phyloP scores from a whole-genome alignment of 192 early-diverging fungal genomes.

The Podila epicladia region DNA sequence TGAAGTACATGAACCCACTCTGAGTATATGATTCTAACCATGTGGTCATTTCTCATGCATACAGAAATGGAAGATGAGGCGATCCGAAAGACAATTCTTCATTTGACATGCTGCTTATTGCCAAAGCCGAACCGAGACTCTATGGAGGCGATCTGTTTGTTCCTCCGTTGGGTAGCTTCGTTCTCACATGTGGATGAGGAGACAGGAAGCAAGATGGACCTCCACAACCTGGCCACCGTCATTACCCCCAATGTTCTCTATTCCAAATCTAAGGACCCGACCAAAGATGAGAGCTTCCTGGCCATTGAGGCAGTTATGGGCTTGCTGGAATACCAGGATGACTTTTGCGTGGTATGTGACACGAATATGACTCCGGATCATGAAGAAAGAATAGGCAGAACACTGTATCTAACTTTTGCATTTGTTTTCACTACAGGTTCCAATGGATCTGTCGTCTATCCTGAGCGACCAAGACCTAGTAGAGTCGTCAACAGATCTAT shows the following conservation, averaged over 20 bases:
- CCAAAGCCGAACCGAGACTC: conserved; percentile 93
- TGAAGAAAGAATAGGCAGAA: no score
- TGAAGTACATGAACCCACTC: no score
- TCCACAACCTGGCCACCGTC: conserved; percentile 91
- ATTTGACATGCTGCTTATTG: conserved; percentile 84
- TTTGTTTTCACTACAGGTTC: conserved; percentile 48
- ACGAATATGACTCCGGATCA: not conserved
- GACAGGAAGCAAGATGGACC: conserved; percentile 91
- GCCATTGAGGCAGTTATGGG: conserved; percentile 77
- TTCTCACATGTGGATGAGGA: conserved; percentile 76
- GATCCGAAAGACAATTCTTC: conserved; percentile 74
- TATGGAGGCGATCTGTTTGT: conserved; percentile 89
- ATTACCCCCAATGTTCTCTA: conserved; percentile 95
- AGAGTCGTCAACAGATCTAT: conserved; percentile 58
- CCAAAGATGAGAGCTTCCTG: conserved; percentile 75
- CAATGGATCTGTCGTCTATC: conserved; percentile 63
- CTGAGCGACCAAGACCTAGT: conserved; percentile 58
- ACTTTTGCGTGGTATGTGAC: conserved; percentile 69
- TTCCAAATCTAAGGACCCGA: conserved; percentile 84
- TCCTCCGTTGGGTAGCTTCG: conserved; percentile 88
- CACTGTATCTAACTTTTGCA: not conserved
- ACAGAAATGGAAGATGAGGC: conserved; percentile 61
- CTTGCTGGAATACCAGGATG: conserved; percentile 71
- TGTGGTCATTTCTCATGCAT: not conserved
- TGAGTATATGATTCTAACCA: not conserved